These are phyloP conservation scores for Mycena maculata DNA, from an alignment of 768 basidiomycete genomes.

Conservation along the genomic window DNA sequence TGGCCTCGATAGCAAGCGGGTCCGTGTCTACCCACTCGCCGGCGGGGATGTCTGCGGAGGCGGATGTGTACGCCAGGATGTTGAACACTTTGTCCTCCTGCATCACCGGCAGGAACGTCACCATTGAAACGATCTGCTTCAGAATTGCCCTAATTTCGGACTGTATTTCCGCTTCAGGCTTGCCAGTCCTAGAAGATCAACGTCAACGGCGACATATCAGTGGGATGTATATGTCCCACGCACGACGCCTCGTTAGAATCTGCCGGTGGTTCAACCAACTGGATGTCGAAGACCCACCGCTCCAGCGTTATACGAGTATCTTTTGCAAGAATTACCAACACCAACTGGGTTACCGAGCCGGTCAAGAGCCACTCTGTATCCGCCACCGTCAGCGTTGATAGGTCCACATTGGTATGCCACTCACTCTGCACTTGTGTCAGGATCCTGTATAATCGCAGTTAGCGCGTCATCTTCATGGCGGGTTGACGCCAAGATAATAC, in stretches of 20 bases:
- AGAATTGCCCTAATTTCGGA: constrained; percentile 97
- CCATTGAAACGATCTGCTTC: constrained; percentile 97
- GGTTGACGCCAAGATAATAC: constrained; percentile 49
- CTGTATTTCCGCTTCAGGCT: constrained; percentile 91
- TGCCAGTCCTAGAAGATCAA: constrained; percentile 53
- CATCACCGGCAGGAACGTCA: constrained; percentile 95
- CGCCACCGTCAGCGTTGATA: constrained; percentile 1
- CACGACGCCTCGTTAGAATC: constrained; percentile 68
- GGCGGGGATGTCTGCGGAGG: constrained; percentile 90
- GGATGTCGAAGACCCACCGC: constrained; percentile 98
- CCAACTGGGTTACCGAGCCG: constrained; percentile 92
- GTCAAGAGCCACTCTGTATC: constrained; percentile 90
- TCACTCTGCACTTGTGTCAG: constrained; percentile 91
- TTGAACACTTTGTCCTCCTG: constrained; percentile 98
- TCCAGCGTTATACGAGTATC: constrained; percentile 93
- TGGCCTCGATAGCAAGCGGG: constrained; percentile 90
- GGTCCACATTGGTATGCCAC: constrained; percentile 42
- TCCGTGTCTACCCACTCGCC: constrained; percentile 98
- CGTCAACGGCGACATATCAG: constrained; percentile 19
- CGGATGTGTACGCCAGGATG: constrained; percentile 94
- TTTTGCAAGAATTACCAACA: constrained; percentile 95
- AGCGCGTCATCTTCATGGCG: constrained; percentile 13
- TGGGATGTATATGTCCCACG: constrained; percentile 42
- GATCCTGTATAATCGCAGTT: constrained; percentile 64
- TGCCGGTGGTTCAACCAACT: constrained; percentile 75